Evolutionary conservation across 2,329 filamentous ascomycete genomes (phyloP).

Genomic region (Fonsecaea pugnacius): DNA sequence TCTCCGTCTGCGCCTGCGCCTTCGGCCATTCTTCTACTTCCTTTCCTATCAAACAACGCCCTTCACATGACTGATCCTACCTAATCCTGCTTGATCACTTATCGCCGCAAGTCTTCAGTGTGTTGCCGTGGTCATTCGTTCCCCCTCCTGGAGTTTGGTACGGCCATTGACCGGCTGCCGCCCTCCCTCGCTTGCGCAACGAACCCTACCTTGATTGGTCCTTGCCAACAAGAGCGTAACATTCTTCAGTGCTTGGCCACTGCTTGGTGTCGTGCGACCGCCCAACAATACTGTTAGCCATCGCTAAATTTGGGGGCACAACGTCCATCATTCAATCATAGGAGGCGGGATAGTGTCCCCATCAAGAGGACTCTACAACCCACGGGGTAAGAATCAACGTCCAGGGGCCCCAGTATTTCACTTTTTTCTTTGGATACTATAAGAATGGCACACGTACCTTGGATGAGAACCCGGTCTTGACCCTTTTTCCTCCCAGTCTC

Average conservation of each 20-base stretch:
- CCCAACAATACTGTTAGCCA: constrained; percentile 2
- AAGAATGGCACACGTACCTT: constrained; percentile 1
- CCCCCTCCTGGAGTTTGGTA: not conserved
- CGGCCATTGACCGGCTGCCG: constrained; percentile 14
- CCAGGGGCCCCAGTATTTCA: constrained; percentile 17
- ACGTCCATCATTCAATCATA: not conserved
- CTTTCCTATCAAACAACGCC: constrained; percentile 7
- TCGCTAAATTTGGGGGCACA: constrained; percentile 9
- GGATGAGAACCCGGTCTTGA: not conserved
- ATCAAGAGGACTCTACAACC: constrained; percentile 3
- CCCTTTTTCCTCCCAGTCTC: not conserved
- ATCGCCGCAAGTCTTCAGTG: too few relatives aligned
- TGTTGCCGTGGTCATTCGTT: not conserved
- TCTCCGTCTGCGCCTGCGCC: not conserved
- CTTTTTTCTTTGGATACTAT: constrained; percentile 1
- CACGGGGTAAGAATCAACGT: constrained; percentile 16
- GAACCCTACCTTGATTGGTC: constrained; percentile 2
- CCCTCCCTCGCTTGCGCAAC: not conserved
- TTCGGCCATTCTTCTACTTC: constrained; percentile 31
- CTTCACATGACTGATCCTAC: not conserved
- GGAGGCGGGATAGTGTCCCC: not conserved
- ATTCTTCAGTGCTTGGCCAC: constrained; percentile 5
- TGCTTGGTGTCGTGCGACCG: constrained; percentile 13
- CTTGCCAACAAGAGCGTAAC: constrained; percentile 4
- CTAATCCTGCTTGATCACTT: not conserved